These are phyloP conservation scores for Argentina anserina DNA, from an alignment of 306 rosid species.

Conservation along the genomic window DNA sequence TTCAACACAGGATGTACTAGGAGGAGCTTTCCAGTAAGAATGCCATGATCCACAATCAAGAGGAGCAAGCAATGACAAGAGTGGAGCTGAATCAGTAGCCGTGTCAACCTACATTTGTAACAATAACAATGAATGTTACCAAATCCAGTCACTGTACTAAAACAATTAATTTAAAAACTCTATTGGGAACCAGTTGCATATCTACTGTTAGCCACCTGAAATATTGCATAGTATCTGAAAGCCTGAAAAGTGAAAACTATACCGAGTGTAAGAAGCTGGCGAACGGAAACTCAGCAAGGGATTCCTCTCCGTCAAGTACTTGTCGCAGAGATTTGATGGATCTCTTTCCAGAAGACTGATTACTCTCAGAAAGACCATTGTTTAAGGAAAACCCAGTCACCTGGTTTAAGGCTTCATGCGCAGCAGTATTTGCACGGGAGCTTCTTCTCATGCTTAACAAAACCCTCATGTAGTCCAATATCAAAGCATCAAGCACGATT, in stretches of 20 bases:
- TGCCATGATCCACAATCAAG: constrained; percentile 49
- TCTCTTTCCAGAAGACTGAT: constrained; percentile 27
- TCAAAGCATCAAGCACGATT: constrained; percentile 64
- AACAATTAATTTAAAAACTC: background rate
- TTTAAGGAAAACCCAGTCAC: constrained; percentile 53
- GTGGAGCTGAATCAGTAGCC: constrained; percentile 73
- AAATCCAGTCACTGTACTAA: background rate
- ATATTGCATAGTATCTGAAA: constrained; percentile 22
- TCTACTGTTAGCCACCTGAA: constrained; percentile 23
- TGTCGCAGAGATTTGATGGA: constrained; percentile 34
- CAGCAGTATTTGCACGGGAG: constrained; percentile 67
- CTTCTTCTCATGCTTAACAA: constrained; percentile 71
- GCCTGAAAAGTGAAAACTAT: constrained; percentile 26
- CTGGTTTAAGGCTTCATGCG: constrained; percentile 63
- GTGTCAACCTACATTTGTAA: constrained; percentile 71
- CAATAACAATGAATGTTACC: background rate
- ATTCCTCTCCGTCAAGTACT: constrained; percentile 68
- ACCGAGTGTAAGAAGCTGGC: constrained; percentile 86
- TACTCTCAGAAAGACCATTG: constrained; percentile 48
- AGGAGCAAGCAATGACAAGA: constrained; percentile 83
- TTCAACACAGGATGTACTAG: constrained; percentile 62
- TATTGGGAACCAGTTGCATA: background rate
- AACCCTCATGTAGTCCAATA: constrained; percentile 85
- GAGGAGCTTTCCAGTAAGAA: constrained; percentile 96
- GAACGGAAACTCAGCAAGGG: constrained; percentile 89